Conservation (phyloP, 192 early-diverging fungal genomes). For the Backusella westeae region DNA sequence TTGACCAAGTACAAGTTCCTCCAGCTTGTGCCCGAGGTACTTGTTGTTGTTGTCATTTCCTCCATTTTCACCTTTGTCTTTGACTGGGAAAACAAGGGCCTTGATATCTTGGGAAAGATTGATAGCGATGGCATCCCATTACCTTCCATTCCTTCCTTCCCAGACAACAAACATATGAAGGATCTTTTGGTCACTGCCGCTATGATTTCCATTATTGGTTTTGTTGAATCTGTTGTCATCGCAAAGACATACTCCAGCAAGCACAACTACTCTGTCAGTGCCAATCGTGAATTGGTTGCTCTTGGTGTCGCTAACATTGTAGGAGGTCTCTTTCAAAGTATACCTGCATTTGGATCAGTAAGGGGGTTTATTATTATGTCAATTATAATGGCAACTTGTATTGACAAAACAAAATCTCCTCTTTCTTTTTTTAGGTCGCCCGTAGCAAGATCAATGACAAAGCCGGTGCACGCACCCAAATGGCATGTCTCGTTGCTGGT, state of each 20-base stretch:
- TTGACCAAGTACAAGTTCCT: conserved; percentile 45
- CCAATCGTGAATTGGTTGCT: conserved; percentile 96
- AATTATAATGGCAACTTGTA: neutral
- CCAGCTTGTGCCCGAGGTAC: conserved; percentile 89
- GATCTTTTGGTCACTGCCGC: conserved; percentile 79
- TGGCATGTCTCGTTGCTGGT: conserved; percentile 82
- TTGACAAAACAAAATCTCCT: neutral
- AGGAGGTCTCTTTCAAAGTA: conserved; percentile 68
- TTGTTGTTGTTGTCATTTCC: conserved; percentile 78
- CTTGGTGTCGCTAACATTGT: conserved; percentile 87
- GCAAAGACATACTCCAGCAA: conserved; percentile 90
- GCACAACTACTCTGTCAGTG: conserved; percentile 89
- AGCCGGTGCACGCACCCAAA: conserved; percentile 87
- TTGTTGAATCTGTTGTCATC: conserved; percentile 95
- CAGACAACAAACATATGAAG: conserved; percentile 58
- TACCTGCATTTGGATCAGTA: conserved; percentile 40
- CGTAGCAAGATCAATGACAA: conserved; percentile 92
- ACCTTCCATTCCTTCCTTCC: conserved; percentile 59
- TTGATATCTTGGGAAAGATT: conserved; percentile 78
- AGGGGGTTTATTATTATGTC: neutral
- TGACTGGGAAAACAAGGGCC: conserved; percentile 69
- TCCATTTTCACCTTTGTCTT: conserved; percentile 61
- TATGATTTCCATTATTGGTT: conserved; percentile 93
- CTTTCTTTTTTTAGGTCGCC: conserved; percentile 55
- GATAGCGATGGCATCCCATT: conserved; percentile 57